A percentile compares a stretch with the other conserved stretches of the same genome.
Conservation (phyloP, 1,284 basidiomycete genomes). For the Austroboletus olivaceoglutinosus region DNA sequence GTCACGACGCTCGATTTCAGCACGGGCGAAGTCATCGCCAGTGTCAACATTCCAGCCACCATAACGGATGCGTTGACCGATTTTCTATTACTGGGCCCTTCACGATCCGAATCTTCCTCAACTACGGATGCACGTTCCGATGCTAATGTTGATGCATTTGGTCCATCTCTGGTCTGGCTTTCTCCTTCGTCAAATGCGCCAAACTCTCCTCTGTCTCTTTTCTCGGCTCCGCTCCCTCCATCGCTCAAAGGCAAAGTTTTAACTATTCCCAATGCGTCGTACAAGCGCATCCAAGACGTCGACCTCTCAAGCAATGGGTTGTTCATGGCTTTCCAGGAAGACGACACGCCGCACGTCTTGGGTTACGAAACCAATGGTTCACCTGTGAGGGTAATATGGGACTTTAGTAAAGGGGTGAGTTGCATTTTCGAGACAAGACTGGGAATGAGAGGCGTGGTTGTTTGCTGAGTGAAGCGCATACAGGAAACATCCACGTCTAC, state of each 20-base stretch:
- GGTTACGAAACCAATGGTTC: conserved; percentile 39
- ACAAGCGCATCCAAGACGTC: conserved; percentile 54
- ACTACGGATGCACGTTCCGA: conserved; percentile 10
- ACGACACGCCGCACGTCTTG: conserved; percentile 58
- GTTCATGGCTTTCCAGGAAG: conserved; percentile 52
- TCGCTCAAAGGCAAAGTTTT: conserved; percentile 50
- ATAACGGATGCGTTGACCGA: conserved; percentile 44
- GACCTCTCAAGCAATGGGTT: conserved; percentile 48
- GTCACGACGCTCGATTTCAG: conserved; percentile 56
- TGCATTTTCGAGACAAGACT: background rate
- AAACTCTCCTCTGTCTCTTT: conserved; percentile 37
- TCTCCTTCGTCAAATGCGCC: conserved; percentile 40
- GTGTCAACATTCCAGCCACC: conserved; percentile 55
- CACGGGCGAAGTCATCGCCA: conserved; percentile 55
- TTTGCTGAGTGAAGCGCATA: conserved; percentile 5
- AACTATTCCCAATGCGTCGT: conserved; percentile 43
- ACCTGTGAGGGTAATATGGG: conserved; percentile 49
- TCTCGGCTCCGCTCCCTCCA: conserved; percentile 52
- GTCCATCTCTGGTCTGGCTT: conserved; percentile 61
- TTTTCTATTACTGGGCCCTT: conserved; percentile 39
- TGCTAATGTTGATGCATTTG: conserved; percentile 4
- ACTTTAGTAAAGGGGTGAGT: conserved; percentile 60
- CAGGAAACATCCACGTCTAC: conserved; percentile 42
- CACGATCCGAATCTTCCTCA: conserved; percentile 34
- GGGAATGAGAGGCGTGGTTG: background rate